Evolutionary conservation across 441 rosid species (phyloP).

Genomic region (Jatropha podagrica): DNA sequence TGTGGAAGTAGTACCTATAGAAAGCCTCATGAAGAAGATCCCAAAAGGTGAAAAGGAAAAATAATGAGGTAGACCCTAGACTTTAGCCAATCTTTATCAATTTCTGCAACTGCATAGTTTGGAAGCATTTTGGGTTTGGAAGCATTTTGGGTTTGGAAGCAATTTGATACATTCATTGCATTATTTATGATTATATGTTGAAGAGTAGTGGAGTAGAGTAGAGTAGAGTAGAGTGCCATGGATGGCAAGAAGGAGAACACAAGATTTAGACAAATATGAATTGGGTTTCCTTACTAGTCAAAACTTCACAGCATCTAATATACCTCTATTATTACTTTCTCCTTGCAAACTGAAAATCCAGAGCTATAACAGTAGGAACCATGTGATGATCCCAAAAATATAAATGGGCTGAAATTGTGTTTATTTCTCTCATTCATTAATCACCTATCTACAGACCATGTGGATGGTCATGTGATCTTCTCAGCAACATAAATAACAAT

Average conservation of each 20-base stretch:
- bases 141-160: background rate
- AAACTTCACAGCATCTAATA: slow-evolving; percentile 3
- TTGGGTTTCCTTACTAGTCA: slow-evolving; percentile 13
- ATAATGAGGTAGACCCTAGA: background rate
- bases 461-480: slow-evolving; percentile 28
- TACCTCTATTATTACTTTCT: slow-evolving; percentile 16
- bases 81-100: background rate
- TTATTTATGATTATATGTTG: background rate
- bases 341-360: slow-evolving; percentile 13
- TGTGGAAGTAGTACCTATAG: background rate
- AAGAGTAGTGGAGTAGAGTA: background rate
- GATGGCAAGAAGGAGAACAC: background rate
- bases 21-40: background rate
- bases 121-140: slow-evolving; percentile 7
- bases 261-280: background rate
- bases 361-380: slow-evolving; percentile 21
- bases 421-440: slow-evolving; percentile 6
- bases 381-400: slow-evolving; percentile 14
- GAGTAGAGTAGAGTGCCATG: background rate
- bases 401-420: background rate
- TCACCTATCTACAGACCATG: slow-evolving; percentile 28
- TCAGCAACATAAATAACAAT: slow-evolving; percentile 22
- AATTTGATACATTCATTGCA: background rate
- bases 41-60: slow-evolving; percentile 7
- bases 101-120: background rate